Percentiles rank a stretch among this genome's conserved stretches.
These are phyloP conservation scores for Phaeotremella skinneri DNA, from an alignment of 768 basidiomycete genomes.

Conservation along the genomic window DNA sequence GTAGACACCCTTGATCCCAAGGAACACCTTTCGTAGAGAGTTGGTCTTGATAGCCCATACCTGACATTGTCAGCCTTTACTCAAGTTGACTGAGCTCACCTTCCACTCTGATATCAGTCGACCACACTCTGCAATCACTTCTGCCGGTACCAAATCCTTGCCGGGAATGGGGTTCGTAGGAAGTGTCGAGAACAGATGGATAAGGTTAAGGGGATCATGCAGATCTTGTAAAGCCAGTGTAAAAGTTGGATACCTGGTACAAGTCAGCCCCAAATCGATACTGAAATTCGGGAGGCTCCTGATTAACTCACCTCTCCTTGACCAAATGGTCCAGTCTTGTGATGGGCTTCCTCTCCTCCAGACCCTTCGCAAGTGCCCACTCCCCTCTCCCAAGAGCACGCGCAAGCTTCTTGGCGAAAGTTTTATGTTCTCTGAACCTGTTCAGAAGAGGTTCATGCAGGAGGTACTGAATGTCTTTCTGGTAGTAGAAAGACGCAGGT, in stretches of 20 bases:
- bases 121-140: conserved; percentile 84
- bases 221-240: conserved; percentile 92
- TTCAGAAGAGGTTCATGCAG: conserved; percentile 92
- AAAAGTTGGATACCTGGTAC: conserved; percentile 86
- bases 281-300: neutral
- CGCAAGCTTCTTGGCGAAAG: conserved; percentile 94
- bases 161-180: conserved; percentile 70
- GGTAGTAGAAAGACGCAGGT: conserved; percentile 95
- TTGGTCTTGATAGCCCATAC: conserved; percentile 86
- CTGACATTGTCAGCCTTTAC: conserved; percentile 54
- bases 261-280: neutral
- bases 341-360: conserved; percentile 88
- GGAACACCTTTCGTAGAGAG: conserved; percentile 81
- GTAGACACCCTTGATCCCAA: conserved; percentile 97
- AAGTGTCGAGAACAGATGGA: conserved; percentile 84
- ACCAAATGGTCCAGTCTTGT: conserved; percentile 93
- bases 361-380: conserved; percentile 88
- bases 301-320: conserved; percentile 78
- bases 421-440: conserved; percentile 94
- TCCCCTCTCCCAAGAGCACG: conserved; percentile 89
- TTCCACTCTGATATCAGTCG: conserved; percentile 88
- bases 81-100: conserved; percentile 17
- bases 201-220: conserved; percentile 94
- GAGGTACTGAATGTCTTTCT: conserved; percentile 95
- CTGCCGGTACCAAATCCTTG: conserved; percentile 60